Evolutionary conservation across 305 asterid species (phyloP).

Genomic region (Solanum aculeatissimum): DNA sequence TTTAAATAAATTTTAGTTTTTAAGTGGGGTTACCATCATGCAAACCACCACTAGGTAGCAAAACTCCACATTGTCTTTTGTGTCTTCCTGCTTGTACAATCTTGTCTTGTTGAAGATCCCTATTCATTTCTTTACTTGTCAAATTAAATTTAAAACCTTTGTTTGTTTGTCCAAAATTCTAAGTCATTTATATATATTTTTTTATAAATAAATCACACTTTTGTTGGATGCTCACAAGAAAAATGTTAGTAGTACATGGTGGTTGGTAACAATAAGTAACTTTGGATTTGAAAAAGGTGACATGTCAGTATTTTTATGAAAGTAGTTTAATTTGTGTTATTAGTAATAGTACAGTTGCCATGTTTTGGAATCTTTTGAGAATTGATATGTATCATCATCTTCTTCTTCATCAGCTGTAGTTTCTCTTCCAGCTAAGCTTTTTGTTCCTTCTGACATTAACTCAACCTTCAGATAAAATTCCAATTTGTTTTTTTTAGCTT

Average conservation of each 20-base stretch:
- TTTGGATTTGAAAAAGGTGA: background rate
- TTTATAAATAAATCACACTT: background rate
- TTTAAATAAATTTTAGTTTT: background rate
- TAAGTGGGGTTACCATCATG: slow-evolving; percentile 1
- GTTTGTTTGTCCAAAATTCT: too few species aligned
- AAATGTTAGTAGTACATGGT: background rate
- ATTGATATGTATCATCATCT: slow-evolving; percentile 1
- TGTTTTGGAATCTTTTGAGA: slow-evolving; percentile 3
- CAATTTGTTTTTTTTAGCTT: background rate
- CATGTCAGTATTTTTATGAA: background rate
- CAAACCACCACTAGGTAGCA: background rate
- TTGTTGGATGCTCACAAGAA: background rate
- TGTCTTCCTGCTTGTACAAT: background rate
- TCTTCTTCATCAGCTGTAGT: background rate
- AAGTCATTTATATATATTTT: too few species aligned
- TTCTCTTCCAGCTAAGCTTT: slow-evolving; percentile 3
- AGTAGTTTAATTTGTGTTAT: background rate
- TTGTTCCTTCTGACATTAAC: slow-evolving; percentile 1
- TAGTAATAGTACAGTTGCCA: background rate
- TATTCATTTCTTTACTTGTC: background rate
- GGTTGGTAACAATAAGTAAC: background rate
- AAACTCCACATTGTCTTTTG: background rate
- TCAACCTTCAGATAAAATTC: background rate
- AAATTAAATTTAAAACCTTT: background rate
- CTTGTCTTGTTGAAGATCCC: slow-evolving; percentile 1